Conservation (phyloP, 2,329 filamentous ascomycete species). For the Penicillium sp. region DNA sequence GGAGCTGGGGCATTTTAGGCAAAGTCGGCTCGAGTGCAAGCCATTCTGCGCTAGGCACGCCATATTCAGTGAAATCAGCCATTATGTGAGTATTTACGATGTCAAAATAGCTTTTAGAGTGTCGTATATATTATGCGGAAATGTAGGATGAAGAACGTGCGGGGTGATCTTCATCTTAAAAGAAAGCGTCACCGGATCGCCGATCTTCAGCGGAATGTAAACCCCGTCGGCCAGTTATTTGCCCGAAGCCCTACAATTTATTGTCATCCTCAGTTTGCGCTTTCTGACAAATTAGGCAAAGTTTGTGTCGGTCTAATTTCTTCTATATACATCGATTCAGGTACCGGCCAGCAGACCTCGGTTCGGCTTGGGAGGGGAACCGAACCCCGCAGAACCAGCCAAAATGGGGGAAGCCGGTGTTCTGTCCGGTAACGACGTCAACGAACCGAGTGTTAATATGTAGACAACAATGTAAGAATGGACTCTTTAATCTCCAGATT, state of each 20-base stretch:
- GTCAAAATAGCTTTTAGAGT: background rate
- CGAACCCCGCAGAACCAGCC: slow-evolving; percentile 5
- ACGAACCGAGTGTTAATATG: background rate
- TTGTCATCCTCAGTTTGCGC: background rate
- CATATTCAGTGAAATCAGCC: slow-evolving; percentile 44
- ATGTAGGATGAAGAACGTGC: background rate
- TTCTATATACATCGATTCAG: background rate
- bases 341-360: slow-evolving; percentile 9
- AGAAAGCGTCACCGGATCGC: background rate
- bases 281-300: background rate
- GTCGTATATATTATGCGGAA: background rate
- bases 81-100: slow-evolving; percentile 15
- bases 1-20: slow-evolving; percentile 25
- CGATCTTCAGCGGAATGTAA: background rate
- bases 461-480: background rate
- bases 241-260: background rate
- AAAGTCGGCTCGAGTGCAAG: slow-evolving; percentile 38
- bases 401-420: slow-evolving; percentile 1
- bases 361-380: slow-evolving; percentile 13
- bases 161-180: background rate
- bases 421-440: background rate
- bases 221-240: background rate
- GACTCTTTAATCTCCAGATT: background rate
- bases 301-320: background rate
- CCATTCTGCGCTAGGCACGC: slow-evolving; percentile 48